Evolutionary conservation across 2,329 filamentous ascomycete genomes (phyloP).

Genomic region (Sporothrix schenckii): DNA sequence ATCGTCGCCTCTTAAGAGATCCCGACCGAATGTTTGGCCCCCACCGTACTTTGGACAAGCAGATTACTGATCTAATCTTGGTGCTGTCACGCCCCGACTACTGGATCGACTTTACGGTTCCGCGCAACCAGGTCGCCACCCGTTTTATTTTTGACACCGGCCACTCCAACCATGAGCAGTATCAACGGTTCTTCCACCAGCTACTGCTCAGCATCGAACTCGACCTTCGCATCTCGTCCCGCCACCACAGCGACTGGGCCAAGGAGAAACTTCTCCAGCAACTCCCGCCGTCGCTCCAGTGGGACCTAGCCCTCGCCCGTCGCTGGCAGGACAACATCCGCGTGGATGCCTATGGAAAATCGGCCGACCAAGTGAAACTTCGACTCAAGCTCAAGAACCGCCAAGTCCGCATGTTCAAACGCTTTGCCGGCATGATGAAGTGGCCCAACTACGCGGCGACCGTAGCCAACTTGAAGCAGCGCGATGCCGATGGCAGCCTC

Average conservation of each 20-base stretch:
- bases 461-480: conserved; percentile 63
- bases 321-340: conserved; percentile 72
- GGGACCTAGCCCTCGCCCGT: conserved; percentile 72
- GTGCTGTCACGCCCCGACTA: conserved; percentile 65
- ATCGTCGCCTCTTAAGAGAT: conserved; percentile 68
- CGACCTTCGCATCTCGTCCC: conserved; percentile 68
- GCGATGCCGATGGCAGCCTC: conserved; percentile 60
- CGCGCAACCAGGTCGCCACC: conserved; percentile 72
- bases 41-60: conserved; percentile 67
- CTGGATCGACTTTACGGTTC: conserved; percentile 74
- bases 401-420: conserved; percentile 68
- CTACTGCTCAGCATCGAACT: conserved; percentile 74
- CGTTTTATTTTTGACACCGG: conserved; percentile 69
- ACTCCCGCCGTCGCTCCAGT: conserved; percentile 70
- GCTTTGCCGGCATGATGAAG: conserved; percentile 72
- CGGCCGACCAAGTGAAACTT: conserved; percentile 61
- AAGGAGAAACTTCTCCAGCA: conserved; percentile 66
- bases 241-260: conserved; percentile 61
- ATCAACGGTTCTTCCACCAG: conserved; percentile 73
- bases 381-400: conserved; percentile 66
- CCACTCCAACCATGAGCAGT: conserved; percentile 58
- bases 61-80: conserved; percentile 72
- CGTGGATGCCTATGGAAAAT: conserved; percentile 62
- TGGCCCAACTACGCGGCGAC: conserved; percentile 74
- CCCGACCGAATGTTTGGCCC: conserved; percentile 64